Evolutionary conservation across 2,329 filamentous ascomycete species (phyloP).

Genomic region (Monosporascus ibericus): DNA sequence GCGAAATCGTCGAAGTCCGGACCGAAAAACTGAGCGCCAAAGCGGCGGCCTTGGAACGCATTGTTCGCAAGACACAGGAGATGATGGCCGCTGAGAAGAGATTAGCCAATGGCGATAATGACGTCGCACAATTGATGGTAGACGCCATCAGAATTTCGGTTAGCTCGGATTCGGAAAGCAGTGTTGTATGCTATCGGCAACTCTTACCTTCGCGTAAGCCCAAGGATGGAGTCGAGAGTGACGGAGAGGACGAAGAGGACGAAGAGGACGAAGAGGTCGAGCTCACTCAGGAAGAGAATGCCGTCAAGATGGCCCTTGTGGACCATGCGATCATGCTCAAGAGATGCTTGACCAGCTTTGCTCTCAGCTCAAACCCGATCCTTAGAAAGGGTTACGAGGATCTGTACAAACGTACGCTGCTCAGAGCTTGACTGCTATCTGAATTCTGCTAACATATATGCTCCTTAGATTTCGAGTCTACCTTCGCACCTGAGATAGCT

Average conservation of each 20-base stretch:
- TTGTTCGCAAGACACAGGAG: conserved; percentile 85
- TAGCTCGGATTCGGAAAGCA: conserved; percentile 66
- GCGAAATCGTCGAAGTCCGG: conserved; percentile 69
- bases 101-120: conserved; percentile 65
- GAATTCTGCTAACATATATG: conserved; percentile 9
- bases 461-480: conserved; percentile 50
- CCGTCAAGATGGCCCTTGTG: conserved; percentile 76
- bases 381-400: conserved; percentile 52
- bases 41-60: conserved; percentile 86
- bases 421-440: neutral
- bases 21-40: conserved; percentile 65
- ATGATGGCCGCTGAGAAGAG: conserved; percentile 70
- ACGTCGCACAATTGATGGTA: conserved; percentile 60
- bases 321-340: conserved; percentile 88
- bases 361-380: conserved; percentile 54
- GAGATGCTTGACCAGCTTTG: conserved; percentile 67
- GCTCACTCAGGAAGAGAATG: conserved; percentile 60
- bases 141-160: conserved; percentile 75
- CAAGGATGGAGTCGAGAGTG: conserved; percentile 33
- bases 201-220: conserved; percentile 55
- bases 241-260: conserved; percentile 37
- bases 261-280: conserved; percentile 43
- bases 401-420: conserved; percentile 56
- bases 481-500: conserved; percentile 60
- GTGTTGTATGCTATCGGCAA: conserved; percentile 70